Evolutionary conservation across 768 basidiomycete genomes (phyloP), one percentile per base, ranked within the genome.

Genomic region (Suillus cothurnatus): DNA sequence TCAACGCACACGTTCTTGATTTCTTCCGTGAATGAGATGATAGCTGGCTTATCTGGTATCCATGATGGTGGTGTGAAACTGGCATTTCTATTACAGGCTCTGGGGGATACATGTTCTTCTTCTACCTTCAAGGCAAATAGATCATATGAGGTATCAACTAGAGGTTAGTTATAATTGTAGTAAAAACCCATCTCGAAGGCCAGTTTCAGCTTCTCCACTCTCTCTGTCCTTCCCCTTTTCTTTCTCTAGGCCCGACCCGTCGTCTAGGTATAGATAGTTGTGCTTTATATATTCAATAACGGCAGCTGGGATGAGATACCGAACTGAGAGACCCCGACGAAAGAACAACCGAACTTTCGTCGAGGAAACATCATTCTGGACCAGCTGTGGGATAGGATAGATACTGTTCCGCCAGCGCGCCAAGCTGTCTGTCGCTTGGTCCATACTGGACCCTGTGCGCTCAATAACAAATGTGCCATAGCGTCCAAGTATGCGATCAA

Each of bases 401-500:
- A 97, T 95, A 73, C 95, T 96, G 74, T 86, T 83, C 67, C 88
- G 88, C 90, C 87, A 91, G 67, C 84, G 86, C 66, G 88, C 89
- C 74, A 93, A 82, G 72, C 78, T 85, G 70, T 92, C 90, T 38
- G 86, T 89, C 14, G 90, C 91, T 73, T 91, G 90, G 64, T 90
- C 90, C 85, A 97, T 90, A 70, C 92, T 94, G 9, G 95, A 92
- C 50, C 97, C 97, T 6, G 95, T 92, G 64, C 95, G 88, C 78
- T 99, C 97, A 59, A 99, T 89, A 71, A 98, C 97, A 74, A 97
- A 87, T 68, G 90, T 91, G 56, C 97, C 97, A 76, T 96, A 99
- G 66, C 91, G 86, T 43, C 97, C 97, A 23, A 99, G 83, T 76
- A 99, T 99, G 79, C 96, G 95, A 71, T 97, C 95, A 53, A 99